Evolutionary conservation across 1,284 basidiomycete genomes (phyloP), one percentile per base, ranked within the genome.

Genomic region (Rhodotorula glutinis): DNA sequence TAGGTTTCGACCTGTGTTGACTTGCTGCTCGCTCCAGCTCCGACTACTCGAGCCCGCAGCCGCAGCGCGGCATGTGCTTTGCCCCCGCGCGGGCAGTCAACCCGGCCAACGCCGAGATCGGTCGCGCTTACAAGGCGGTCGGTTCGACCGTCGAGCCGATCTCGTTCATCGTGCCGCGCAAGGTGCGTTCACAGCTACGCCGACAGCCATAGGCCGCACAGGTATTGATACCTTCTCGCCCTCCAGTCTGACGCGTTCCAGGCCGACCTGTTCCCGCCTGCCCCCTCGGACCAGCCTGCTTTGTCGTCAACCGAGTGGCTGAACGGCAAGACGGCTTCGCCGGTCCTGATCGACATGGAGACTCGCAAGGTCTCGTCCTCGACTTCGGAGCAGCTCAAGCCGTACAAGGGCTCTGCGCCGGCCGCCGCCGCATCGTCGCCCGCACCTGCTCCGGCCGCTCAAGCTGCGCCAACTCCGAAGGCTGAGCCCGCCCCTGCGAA

Each of bases 41-140:
- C 56, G 94, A 98, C 78, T 86, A 93, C 84, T 92, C 95, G 80
- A 90, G 90, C 4, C 84, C 86, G 44, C 91, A 94, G 65, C 94
- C 95, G 47, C 91, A 97, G 80, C 90, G 94, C 56, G 96, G 96
- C 23, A 90, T 98, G 86, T 91, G 90, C 74, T 95, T 98, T 87
- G 84, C 97, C 41, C 94, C 92, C 10, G 87, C 94, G 38, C 88
- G 93, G 55, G 87, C 90, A 0, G 85, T 98, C 73, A 91, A 87
- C 76, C 88, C 94, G 25, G 81, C 85, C 46, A 92, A 97, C 63
- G 95, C 93, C 79, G 96, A 98, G 80, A 97, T 98, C 74, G 94
- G 92, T 2, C 86, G 92, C 53, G 92, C 90, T 0, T 97, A 92
- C 85, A 98, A 98, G 80, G 72, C 72, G 9, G 57, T 69, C 44